Evolutionary conservation across 352 stramenopile genomes (phyloP).

Genomic region (Globisporangium recalcitrans): DNA sequence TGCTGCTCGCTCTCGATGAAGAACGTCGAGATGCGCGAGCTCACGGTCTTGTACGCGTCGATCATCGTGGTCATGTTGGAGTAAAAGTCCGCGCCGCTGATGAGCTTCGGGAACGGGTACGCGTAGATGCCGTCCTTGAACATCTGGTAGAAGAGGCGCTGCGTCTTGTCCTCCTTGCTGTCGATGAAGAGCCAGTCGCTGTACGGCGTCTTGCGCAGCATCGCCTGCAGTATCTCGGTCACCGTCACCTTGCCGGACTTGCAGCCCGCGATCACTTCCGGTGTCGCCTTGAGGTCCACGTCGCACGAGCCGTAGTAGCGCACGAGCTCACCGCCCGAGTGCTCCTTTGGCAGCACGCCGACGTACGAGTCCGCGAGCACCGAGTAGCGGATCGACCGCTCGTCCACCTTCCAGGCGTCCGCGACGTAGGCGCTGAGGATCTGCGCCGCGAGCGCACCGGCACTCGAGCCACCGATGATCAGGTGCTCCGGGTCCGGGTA

Average conservation of each 20-base stretch:
- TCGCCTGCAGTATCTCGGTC: slow-evolving; percentile 42
- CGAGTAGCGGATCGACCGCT: slow-evolving; percentile 47
- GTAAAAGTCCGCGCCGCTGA: slow-evolving; percentile 54
- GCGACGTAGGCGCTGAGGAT: slow-evolving; percentile 36
- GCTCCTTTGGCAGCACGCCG: slow-evolving; percentile 45
- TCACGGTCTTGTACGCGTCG: slow-evolving; percentile 44
- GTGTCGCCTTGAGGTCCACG: slow-evolving; percentile 37
- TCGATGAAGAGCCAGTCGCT: slow-evolving; percentile 64
- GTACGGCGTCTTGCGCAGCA: slow-evolving; percentile 40
- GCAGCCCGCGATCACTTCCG: slow-evolving; percentile 38
- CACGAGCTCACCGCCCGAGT: slow-evolving; percentile 42
- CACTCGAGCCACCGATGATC: slow-evolving; percentile 52
- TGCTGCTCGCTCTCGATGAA: slow-evolving; percentile 44
- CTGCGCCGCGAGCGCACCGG: slow-evolving; percentile 47
- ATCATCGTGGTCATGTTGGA: slow-evolving; percentile 46
- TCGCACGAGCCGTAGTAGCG: slow-evolving; percentile 58
- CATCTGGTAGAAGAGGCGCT: slow-evolving; percentile 67
- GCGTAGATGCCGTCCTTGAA: slow-evolving; percentile 41
- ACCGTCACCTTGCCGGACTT: slow-evolving; percentile 37
- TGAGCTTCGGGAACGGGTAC: slow-evolving; percentile 51
- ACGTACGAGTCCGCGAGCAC: slow-evolving; percentile 66
- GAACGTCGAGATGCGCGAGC: slow-evolving; percentile 43
- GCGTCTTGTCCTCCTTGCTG: slow-evolving; percentile 52
- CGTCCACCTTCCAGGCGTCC: slow-evolving; percentile 51
- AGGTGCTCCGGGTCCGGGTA: slow-evolving; percentile 53